Percentiles rank a stretch among this genome's conserved stretches.
Conservation (phyloP, 2,329 filamentous ascomycete species). For the Colletotrichum sp. region DNA sequence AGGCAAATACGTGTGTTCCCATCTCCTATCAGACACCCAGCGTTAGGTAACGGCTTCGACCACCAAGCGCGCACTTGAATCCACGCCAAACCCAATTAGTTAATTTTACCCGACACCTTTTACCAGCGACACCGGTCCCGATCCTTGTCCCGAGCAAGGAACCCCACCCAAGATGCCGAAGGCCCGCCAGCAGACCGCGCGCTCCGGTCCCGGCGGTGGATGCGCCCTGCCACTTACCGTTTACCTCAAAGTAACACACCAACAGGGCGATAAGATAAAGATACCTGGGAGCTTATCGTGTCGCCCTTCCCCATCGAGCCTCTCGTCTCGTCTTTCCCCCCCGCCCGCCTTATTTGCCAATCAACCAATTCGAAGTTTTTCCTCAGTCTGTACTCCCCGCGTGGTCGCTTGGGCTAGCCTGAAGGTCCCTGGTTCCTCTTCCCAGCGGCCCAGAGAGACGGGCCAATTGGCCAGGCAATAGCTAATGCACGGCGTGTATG, state of each 20-base stretch:
- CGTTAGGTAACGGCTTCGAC: background rate
- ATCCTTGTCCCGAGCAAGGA: background rate
- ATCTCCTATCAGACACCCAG: background rate
- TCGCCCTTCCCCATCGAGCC: constrained; percentile 7
- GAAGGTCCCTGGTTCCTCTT: background rate
- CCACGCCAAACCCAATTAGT: background rate
- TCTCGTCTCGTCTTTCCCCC: constrained; percentile 8
- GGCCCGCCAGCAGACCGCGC: background rate
- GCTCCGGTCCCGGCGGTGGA: constrained; percentile 2
- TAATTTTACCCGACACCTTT: background rate
- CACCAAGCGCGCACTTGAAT: background rate
- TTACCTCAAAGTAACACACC: background rate
- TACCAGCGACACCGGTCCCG: background rate
- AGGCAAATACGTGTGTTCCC: background rate
- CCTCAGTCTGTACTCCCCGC: background rate
- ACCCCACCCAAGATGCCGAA: background rate
- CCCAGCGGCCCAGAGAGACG: background rate
- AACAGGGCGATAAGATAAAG: constrained; percentile 11
- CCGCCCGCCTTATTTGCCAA: background rate
- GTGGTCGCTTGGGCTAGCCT: background rate
- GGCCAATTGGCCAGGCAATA: background rate
- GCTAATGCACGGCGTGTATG: constrained; percentile 7
- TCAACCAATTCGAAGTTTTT: background rate
- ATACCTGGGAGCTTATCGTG: constrained; percentile 19
- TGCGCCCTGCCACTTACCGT: background rate